Evolutionary conservation across 345 rosid genomes (phyloP), one percentile per base, ranked within the genome.

Genomic region (Syzygium jambos): DNA sequence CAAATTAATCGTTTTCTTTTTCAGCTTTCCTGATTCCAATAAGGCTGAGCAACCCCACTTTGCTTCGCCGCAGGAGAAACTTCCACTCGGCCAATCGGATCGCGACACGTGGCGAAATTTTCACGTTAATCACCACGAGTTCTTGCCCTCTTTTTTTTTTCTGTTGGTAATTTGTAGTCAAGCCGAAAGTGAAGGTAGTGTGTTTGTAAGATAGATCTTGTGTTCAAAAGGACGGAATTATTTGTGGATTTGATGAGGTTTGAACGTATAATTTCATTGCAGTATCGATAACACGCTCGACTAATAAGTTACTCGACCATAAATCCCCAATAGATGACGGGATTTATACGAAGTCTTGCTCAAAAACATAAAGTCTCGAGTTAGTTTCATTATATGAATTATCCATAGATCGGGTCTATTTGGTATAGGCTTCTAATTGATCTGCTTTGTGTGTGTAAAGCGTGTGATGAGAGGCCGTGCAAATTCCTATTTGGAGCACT

Each of bases 11-110:
- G 7, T 59, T 59, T 59, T n/a, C 27, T 16, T 52, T 68, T 87
- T 86, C 91, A 88, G 92, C 53, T 87, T 84, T 84, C 53, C 92
- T 59, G 83, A 15, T 19, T 78, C 93, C 92, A 87, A 90, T 87
- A 90, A 88, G 88, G 91, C 89, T 87, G 90, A 90, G 89, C 90
- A 61, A 34, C 80, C 46, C 80, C 19, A 34, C 80, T 41, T 73
- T 34, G 80, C 80, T 73, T 34, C 46, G 46, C 80, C 80, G 17
- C 46, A 17, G 80, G 49, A 73, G 80, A 73, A 73, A 73, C 80
- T 34, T 41, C 49, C 7, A 21, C 7, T 6, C 49, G 27, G 12
- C 82, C 82, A 73, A 38, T 11, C 5, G 25, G 12, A 5, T 38
- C 82, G 49, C 0, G 82, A 73, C 82, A 0, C 82, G 82, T 38